Evolutionary conservation across 106 monocot species (phyloP).

Genomic region (Hemerocallis citrina): DNA sequence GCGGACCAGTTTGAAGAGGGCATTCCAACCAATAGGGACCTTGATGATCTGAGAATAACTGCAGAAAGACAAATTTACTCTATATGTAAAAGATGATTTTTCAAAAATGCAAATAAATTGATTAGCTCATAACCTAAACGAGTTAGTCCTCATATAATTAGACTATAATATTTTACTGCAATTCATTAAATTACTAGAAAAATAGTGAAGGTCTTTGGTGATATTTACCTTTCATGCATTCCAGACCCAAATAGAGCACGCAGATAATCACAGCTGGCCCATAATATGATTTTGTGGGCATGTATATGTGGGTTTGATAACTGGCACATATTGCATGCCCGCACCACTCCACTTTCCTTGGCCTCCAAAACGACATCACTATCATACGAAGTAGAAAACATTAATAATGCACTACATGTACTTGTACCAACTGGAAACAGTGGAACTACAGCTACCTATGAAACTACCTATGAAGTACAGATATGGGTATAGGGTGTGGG

Average conservation of each 20-base stretch:
- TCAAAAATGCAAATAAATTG: neutral
- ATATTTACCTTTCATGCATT: constrained; percentile 81
- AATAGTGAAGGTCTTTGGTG: neutral
- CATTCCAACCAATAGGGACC: constrained; percentile 58
- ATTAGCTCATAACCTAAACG: neutral
- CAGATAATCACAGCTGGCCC: constrained; percentile 44
- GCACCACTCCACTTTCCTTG: constrained; percentile 18
- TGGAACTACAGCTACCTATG: too few species aligned
- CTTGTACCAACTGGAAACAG: too few species aligned
- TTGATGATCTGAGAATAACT: constrained; percentile 46
- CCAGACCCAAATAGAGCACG: constrained; percentile 69
- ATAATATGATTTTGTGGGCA: constrained; percentile 72
- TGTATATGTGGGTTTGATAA: constrained; percentile 49
- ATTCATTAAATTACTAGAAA: too few species aligned
- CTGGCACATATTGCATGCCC: constrained; percentile 43
- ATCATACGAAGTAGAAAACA: constrained; percentile 7
- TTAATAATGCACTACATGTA: constrained; percentile 4
- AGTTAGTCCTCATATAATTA: too few species aligned
- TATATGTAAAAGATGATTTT: neutral
- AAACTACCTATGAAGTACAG: too few species aligned
- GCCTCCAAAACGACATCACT: constrained; percentile 82
- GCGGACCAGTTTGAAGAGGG: constrained; percentile 44
- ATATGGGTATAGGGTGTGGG: too few species aligned
- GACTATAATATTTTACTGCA: too few species aligned
- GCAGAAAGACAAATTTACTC: constrained; percentile 6